These are phyloP conservation scores for Termitomyces sp. DNA, from an alignment of 1,284 basidiomycete species.

Conservation along the genomic window DNA sequence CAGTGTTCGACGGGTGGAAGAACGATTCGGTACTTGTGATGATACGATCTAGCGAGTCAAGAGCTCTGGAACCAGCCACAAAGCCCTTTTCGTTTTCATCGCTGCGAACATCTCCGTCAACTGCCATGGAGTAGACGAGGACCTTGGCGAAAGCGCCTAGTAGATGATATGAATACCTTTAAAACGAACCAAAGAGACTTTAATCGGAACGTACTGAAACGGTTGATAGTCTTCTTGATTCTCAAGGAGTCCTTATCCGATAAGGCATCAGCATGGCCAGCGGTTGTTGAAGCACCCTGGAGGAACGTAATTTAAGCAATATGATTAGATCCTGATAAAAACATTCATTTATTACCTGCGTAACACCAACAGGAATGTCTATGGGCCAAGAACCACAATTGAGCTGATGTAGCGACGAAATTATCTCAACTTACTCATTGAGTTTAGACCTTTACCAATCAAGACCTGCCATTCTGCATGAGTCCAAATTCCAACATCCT, in stretches of 20 bases:
- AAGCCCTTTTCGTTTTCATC: slow-evolving; percentile 47
- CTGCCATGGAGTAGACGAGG: slow-evolving; percentile 87
- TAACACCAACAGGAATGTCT: slow-evolving; percentile 73
- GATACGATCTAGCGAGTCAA: slow-evolving; percentile 85
- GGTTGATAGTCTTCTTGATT: slow-evolving; percentile 74
- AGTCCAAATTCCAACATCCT: slow-evolving; percentile 86
- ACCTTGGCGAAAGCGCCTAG: slow-evolving; percentile 80
- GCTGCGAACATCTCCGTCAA: slow-evolving; percentile 66
- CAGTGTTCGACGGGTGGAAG: slow-evolving; percentile 86
- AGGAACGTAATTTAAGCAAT: background rate
- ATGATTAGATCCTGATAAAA: background rate
- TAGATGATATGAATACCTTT: slow-evolving; percentile 6
- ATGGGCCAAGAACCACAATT: slow-evolving; percentile 6
- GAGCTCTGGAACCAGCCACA: slow-evolving; percentile 82
- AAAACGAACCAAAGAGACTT: slow-evolving; percentile 5
- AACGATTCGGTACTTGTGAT: slow-evolving; percentile 92
- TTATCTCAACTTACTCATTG: slow-evolving; percentile 66
- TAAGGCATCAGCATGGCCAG: slow-evolving; percentile 63
- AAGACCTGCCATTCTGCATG: slow-evolving; percentile 83
- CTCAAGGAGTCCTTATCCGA: slow-evolving; percentile 61
- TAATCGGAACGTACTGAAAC: slow-evolving; percentile 48
- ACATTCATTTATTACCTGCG: slow-evolving; percentile 46
- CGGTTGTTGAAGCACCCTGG: slow-evolving; percentile 63
- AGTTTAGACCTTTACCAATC: slow-evolving; percentile 82
- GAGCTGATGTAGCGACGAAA: background rate